A percentile compares a stretch with the other conserved stretches of the same genome.
Conservation (phyloP, 2,329 filamentous ascomycete genomes). For the Colletotrichum melonis region DNA sequence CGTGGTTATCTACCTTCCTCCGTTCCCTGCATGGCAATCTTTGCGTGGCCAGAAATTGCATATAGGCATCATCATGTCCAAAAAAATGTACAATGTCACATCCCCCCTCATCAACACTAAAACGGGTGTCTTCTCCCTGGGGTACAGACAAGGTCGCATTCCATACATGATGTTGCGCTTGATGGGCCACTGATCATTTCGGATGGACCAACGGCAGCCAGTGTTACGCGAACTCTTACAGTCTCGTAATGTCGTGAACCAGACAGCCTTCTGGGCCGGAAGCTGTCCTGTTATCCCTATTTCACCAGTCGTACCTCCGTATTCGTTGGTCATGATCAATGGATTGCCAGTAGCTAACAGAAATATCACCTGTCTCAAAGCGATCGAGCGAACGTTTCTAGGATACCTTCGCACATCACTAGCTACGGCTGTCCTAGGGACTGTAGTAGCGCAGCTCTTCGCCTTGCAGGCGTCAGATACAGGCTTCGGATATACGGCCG, state of each 20-base stretch:
- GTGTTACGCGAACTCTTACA: neutral
- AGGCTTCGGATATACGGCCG: slow-evolving; percentile 66
- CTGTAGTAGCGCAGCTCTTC: slow-evolving; percentile 76
- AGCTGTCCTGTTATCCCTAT: neutral
- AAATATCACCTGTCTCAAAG: slow-evolving; percentile 51
- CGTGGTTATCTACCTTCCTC: neutral
- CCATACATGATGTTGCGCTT: neutral
- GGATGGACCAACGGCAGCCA: neutral
- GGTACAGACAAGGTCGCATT: neutral
- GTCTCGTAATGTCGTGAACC: neutral
- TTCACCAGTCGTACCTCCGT: neutral
- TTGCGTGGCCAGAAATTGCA: neutral
- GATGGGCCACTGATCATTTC: neutral
- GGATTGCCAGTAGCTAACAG: slow-evolving; percentile 26
- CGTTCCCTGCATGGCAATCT: neutral
- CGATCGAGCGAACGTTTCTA: slow-evolving; percentile 80
- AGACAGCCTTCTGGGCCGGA: neutral
- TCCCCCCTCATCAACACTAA: neutral
- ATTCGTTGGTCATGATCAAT: neutral
- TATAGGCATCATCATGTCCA: neutral
- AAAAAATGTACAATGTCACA: neutral
- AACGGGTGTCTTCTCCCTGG: neutral
- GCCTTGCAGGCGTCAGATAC: slow-evolving; percentile 55
- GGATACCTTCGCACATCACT: slow-evolving; percentile 79
- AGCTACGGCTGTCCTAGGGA: slow-evolving; percentile 74